A percentile compares a stretch with the other conserved stretches of the same genome.
These are phyloP conservation scores for Blastobotrys buckinghamii DNA, from an alignment of 1,139 yeast genomes.

Conservation along the genomic window DNA sequence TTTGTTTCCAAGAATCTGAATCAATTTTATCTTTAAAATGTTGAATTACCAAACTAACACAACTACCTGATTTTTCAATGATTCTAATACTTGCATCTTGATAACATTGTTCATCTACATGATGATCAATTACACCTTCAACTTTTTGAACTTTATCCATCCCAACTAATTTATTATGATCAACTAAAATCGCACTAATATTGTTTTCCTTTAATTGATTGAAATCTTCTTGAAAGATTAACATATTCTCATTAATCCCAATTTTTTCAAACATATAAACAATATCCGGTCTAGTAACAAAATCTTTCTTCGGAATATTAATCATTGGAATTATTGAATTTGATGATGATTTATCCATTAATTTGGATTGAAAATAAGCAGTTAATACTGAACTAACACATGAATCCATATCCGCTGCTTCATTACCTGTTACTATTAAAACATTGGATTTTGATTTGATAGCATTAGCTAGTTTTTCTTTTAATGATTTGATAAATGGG, in stretches of 20 bases:
- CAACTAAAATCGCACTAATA: slow-evolving; percentile 55
- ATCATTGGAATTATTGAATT: slow-evolving; percentile 56
- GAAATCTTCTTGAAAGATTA: slow-evolving; percentile 67
- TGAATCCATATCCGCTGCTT: slow-evolving; percentile 78
- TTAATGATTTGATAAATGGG: slow-evolving; percentile 9
- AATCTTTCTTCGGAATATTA: slow-evolving; percentile 63
- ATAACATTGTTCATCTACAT: slow-evolving; percentile 60
- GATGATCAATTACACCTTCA: slow-evolving; percentile 76
- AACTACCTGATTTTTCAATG: slow-evolving; percentile 63
- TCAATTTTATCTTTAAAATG: slow-evolving; percentile 41
- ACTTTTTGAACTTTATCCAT: slow-evolving; percentile 45
- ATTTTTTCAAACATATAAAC: slow-evolving; percentile 46
- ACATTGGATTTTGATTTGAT: slow-evolving; percentile 9
- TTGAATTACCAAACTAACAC: slow-evolving; percentile 65
- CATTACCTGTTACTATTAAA: slow-evolving; percentile 71
- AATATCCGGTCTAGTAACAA: slow-evolving; percentile 67
- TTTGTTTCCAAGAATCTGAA: slow-evolving; percentile 15
- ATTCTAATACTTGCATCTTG: slow-evolving; percentile 49
- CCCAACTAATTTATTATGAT: slow-evolving; percentile 72
- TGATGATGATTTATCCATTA: slow-evolving; percentile 18
- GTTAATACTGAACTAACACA: slow-evolving; percentile 68
- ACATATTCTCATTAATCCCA: slow-evolving; percentile 42
- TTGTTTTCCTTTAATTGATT: slow-evolving; percentile 3
- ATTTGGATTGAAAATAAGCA: slow-evolving; percentile 48
- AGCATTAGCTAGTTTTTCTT: neutral